Evolutionary conservation across 2,329 filamentous ascomycete genomes (phyloP).

Genomic region (Tolypocladium album): DNA sequence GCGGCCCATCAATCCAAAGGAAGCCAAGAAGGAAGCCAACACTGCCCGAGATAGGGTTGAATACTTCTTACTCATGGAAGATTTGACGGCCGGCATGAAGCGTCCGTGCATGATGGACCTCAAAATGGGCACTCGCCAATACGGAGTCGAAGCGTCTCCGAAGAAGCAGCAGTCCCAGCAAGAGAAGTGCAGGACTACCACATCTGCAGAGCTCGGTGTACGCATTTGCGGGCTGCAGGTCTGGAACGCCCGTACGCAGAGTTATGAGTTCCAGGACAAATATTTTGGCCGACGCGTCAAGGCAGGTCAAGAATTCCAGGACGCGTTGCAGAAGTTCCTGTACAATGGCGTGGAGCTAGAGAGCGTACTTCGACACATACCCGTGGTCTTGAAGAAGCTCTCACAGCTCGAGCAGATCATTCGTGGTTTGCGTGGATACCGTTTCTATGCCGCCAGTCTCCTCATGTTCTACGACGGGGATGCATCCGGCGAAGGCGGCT

Average conservation of each 20-base stretch:
- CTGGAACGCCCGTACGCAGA: slow-evolving; percentile 76
- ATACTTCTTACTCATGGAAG: slow-evolving; percentile 87
- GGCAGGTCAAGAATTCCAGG: slow-evolving; percentile 79
- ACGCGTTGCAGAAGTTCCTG: slow-evolving; percentile 78
- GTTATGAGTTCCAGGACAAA: slow-evolving; percentile 95
- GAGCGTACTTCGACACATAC: slow-evolving; percentile 79
- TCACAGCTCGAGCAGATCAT: slow-evolving; percentile 76
- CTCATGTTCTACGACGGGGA: slow-evolving; percentile 96
- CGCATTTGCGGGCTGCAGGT: slow-evolving; percentile 93
- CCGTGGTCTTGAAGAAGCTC: slow-evolving; percentile 75
- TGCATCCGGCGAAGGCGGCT: slow-evolving; percentile 34
- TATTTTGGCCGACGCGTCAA: slow-evolving; percentile 88
- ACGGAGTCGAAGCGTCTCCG: slow-evolving; percentile 80
- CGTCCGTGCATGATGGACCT: slow-evolving; percentile 93
- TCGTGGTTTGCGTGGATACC: slow-evolving; percentile 67
- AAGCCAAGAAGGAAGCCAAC: slow-evolving; percentile 46
- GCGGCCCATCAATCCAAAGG: slow-evolving; percentile 61
- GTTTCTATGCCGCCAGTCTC: slow-evolving; percentile 90
- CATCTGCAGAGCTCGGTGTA: slow-evolving; percentile 82
- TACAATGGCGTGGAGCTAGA: slow-evolving; percentile 77
- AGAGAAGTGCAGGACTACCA: slow-evolving; percentile 85
- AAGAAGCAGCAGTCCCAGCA: slow-evolving; percentile 92
- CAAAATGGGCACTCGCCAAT: slow-evolving; percentile 98
- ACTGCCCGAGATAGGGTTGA: slow-evolving; percentile 61
- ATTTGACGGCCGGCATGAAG: slow-evolving; percentile 93